Percentiles rank a stretch among this genome's conserved stretches.
These are phyloP conservation scores for Kwoniella mangroviensis DNA, from an alignment of 768 basidiomycete species.

Conservation along the genomic window DNA sequence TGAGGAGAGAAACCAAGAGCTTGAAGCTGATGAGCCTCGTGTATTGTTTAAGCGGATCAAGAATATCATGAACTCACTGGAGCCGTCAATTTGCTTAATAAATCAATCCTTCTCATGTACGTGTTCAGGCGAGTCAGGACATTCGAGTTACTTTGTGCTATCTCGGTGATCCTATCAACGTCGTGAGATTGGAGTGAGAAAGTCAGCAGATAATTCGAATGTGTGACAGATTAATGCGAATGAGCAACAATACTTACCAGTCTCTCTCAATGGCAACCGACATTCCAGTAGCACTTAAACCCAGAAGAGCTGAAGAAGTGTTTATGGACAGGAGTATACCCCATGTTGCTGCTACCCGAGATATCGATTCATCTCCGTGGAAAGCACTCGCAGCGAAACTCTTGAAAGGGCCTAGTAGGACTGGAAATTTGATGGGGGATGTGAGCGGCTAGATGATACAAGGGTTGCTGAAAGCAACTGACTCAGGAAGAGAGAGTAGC, in stretches of 20 bases:
- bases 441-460: not conserved
- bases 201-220: too few species aligned
- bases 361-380: slow-evolving; percentile 20
- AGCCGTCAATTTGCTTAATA: slow-evolving; percentile 47
- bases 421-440: slow-evolving; percentile 7
- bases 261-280: slow-evolving; percentile 54
- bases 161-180: slow-evolving; percentile 47
- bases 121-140: slow-evolving; percentile 52
- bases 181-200: too few species aligned
- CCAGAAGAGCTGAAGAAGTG: slow-evolving; percentile 32
- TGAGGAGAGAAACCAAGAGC: slow-evolving; percentile 53
- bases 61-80: slow-evolving; percentile 32
- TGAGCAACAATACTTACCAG: slow-evolving; percentile 41
- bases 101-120: slow-evolving; percentile 48
- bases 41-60: not conserved
- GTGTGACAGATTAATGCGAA: not conserved
- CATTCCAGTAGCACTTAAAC: slow-evolving; percentile 46
- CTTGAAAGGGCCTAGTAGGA: slow-evolving; percentile 34
- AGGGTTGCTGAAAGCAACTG: not conserved
- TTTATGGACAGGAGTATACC: slow-evolving; percentile 38
- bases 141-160: slow-evolving; percentile 32
- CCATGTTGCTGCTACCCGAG: slow-evolving; percentile 19
- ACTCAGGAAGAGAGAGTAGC: slow-evolving; percentile 40
- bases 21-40: slow-evolving; percentile 11
- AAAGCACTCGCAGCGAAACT: slow-evolving; percentile 31